These are phyloP conservation scores for Akanthomyces uredinophilus DNA, from an alignment of 2,329 filamentous ascomycete species.

Conservation along the genomic window DNA sequence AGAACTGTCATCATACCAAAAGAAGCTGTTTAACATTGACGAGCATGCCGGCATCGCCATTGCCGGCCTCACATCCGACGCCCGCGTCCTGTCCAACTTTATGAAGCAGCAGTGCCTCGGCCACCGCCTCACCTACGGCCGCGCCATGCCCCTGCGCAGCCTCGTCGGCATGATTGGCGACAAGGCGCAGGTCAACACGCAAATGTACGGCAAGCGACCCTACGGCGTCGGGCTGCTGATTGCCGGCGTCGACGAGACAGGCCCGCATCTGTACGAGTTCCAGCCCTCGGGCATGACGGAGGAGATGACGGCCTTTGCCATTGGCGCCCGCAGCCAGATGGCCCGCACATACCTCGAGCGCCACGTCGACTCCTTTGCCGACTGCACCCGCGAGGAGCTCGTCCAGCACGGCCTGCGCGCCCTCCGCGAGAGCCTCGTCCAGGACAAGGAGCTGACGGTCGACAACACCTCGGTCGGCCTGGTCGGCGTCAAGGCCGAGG, in stretches of 20 bases:
- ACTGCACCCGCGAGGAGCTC: constrained; percentile 74
- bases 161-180: constrained; percentile 91
- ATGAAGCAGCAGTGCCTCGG: constrained; percentile 99
- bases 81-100: constrained; percentile 98
- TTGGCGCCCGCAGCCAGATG: constrained; percentile 95
- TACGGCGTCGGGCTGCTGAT: constrained; percentile 94
- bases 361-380: constrained; percentile 77
- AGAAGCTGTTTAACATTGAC: constrained; percentile 97
- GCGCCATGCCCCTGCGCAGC: constrained; percentile 82
- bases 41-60: constrained; percentile 94
- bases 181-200: constrained; percentile 95
- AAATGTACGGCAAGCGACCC: constrained; percentile 92
- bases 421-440: constrained; percentile 89
- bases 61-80: constrained; percentile 93
- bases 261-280: constrained; percentile 97
- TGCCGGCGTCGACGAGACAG: constrained; percentile 87
- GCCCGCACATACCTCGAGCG: constrained; percentile 94
- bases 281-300: constrained; percentile 93
- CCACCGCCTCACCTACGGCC: constrained; percentile 92
- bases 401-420: constrained; percentile 86
- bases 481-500: constrained; percentile 57
- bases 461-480: constrained; percentile 94
- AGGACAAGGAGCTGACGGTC: constrained; percentile 95
- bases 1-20: constrained; percentile 99
- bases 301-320: constrained; percentile 95